These are phyloP conservation scores for Podaxis sp. DNA, from an alignment of 768 basidiomycete genomes.

Conservation along the genomic window DNA sequence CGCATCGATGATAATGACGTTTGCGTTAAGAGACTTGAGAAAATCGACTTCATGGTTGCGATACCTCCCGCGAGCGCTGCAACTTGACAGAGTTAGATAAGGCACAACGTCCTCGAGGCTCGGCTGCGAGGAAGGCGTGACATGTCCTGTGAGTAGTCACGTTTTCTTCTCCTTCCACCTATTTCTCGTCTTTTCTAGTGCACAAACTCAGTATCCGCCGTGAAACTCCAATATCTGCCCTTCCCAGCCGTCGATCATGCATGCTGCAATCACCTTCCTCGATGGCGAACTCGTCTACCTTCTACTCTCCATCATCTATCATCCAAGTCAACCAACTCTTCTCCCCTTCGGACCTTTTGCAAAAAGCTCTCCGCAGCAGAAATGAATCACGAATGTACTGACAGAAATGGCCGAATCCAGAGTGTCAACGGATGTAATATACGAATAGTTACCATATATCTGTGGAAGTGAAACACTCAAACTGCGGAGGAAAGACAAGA, in stretches of 20 bases:
- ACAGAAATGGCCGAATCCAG: conserved; percentile 43
- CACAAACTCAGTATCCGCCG: conserved; percentile 35
- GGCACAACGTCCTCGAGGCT: not conserved
- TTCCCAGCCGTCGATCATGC: conserved; percentile 52
- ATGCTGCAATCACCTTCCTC: conserved; percentile 54
- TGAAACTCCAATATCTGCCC: conserved; percentile 65
- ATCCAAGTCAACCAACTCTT: conserved; percentile 53
- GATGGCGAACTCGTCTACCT: conserved; percentile 48
- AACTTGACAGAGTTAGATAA: conserved; percentile 46
- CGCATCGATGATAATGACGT: conserved; percentile 81
- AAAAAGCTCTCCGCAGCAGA: conserved; percentile 70
- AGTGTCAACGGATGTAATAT: conserved; percentile 47
- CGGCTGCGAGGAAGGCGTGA: too few relatives aligned
- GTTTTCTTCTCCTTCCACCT: too few relatives aligned
- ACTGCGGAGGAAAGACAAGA: conserved; percentile 52
- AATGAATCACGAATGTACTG: conserved; percentile 41
- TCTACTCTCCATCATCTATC: conserved; percentile 46
- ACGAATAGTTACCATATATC: conserved; percentile 51
- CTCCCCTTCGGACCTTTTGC: conserved; percentile 60
- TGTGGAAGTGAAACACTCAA: conserved; percentile 54
- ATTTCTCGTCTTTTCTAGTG: too few relatives aligned
- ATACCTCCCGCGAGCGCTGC: conserved; percentile 96
- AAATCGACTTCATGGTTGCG: conserved; percentile 94
- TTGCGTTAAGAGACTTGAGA: conserved; percentile 81
- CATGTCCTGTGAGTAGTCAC: too few relatives aligned